A percentile compares a stretch with the other conserved stretches of the same genome.
Evolutionary conservation across 345 rosid genomes (phyloP).

Genomic region (Physaria fendleri): DNA sequence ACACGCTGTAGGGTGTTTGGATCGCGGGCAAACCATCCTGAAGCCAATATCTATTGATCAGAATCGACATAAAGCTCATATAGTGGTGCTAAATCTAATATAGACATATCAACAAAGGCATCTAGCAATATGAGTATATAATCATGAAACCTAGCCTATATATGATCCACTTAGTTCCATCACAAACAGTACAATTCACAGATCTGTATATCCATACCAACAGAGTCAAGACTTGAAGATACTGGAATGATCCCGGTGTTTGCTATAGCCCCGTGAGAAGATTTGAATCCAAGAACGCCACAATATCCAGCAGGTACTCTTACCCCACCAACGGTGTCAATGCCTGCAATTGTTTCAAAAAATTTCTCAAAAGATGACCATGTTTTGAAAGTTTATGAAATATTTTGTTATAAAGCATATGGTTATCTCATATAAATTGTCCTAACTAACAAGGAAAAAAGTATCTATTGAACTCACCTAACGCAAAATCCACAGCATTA

Average conservation of each 20-base stretch:
- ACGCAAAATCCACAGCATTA: conserved; percentile 70
- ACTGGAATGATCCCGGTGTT: conserved; percentile 54
- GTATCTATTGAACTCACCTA: conserved; percentile 43
- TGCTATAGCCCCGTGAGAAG: conserved; percentile 66
- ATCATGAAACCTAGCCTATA: conserved; percentile 3
- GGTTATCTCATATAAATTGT: neutral
- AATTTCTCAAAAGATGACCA: too few species aligned
- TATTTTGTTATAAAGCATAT: neutral
- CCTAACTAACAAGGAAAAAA: neutral
- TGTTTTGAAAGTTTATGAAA: too few species aligned
- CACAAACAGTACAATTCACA: too few species aligned
- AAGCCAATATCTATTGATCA: conserved; percentile 20
- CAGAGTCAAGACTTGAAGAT: conserved; percentile 73
- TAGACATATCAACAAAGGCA: neutral
- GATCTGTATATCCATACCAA: too few species aligned
- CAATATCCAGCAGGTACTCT: conserved; percentile 88
- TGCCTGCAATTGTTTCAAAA: too few species aligned
- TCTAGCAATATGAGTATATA: neutral
- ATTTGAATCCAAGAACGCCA: conserved; percentile 77
- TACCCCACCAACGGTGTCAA: conserved; percentile 85
- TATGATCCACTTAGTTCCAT: neutral
- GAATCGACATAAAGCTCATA: neutral
- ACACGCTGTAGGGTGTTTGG: conserved; percentile 66
- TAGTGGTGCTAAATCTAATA: neutral
- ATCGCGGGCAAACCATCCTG: conserved; percentile 96